Base-by-base conservation (phyloP, 345 rosid species). In the Euphorbia peplus region DNA sequence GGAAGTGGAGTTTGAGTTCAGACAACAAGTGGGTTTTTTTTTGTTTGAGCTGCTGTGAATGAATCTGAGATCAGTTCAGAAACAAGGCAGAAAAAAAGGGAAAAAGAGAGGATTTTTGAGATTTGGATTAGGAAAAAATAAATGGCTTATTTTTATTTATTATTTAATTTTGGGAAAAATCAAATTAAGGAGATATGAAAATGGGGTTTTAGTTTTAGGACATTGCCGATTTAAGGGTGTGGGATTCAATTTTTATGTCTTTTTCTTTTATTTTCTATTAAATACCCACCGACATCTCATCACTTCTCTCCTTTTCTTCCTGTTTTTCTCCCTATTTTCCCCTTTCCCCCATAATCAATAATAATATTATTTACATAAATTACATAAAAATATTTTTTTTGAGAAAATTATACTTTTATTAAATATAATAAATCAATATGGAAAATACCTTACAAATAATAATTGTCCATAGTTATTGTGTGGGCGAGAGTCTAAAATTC, bases 31-130 rank as follows among this genome's bases (percentile, higher is more conserved):
- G 48, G 48, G 63, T 25, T 69, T 15, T 47, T 10, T 16, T 51
- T 11, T 3, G n/a, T n/a, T n/a, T n/a, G n/a, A n/a, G n/a, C n/a
- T n/a, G n/a, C n/a, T n/a, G 48, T 53, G 0, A 11, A 21, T 54
- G 52, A 67, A 67, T 67, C 70, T 67, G 70, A 54, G 71, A 68
- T 68, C 55, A 56, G 71, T 56, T 54, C 32, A 4, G 39, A 30
- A 25, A n/a, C 44, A 2, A n/a, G n/a, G n/a, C n/a, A n/a, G n/a
- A n/a, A 8, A 54, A 24, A 37, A n/a, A 28, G 8, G 11, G 18
- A 21, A 14, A 15, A 28, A 10, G 24, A 41, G 22, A 16, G 67
- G 14, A 4, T 42, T 46, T 44, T 65, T 65, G 53, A 64, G 68
- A 50, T 65, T 65, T 65, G 68, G 58, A 65, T 65, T 65, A 6